Percentiles rank a stretch among this genome's conserved stretches.
Evolutionary conservation across 2,329 filamentous ascomycete species (phyloP).

Genomic region (Fusarium sarcochroum): DNA sequence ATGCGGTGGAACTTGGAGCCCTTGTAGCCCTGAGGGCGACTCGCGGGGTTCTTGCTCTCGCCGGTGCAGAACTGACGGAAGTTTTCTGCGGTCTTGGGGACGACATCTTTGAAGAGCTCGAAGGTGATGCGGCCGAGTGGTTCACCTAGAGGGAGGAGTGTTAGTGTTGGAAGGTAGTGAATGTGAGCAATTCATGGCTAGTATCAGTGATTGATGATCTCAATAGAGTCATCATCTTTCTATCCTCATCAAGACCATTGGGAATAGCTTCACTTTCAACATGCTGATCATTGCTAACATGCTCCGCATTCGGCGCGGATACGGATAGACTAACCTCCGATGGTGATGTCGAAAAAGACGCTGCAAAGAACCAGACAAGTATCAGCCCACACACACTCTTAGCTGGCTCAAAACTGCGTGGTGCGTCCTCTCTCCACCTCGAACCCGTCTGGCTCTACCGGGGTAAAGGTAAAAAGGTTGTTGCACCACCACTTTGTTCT

Average conservation of each 20-base stretch:
- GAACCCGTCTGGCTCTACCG: slow-evolving; percentile 17
- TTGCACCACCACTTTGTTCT: slow-evolving; percentile 30
- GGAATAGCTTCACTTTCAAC: slow-evolving; percentile 39
- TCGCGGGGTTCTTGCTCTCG: slow-evolving; percentile 83
- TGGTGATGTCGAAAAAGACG: slow-evolving; percentile 83
- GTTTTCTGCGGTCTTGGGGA: slow-evolving; percentile 93
- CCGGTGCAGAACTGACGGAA: slow-evolving; percentile 98
- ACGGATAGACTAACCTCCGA: slow-evolving; percentile 71
- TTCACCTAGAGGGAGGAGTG: slow-evolving; percentile 71
- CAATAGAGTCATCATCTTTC: not conserved
- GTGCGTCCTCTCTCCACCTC: slow-evolving; percentile 36
- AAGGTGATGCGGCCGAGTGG: slow-evolving; percentile 89
- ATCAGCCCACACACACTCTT: slow-evolving; percentile 43
- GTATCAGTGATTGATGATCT: not conserved
- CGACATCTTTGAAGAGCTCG: slow-evolving; percentile 88
- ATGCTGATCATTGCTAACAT: not conserved
- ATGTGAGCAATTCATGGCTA: not conserved
- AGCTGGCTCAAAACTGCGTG: slow-evolving; percentile 36
- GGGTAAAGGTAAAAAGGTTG: slow-evolving; percentile 19
- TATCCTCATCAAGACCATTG: slow-evolving; percentile 8
- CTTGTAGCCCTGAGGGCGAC: slow-evolving; percentile 92
- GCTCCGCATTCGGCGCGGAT: slow-evolving; percentile 26
- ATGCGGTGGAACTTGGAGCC: slow-evolving; percentile 94
- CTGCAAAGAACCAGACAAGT: slow-evolving; percentile 50
- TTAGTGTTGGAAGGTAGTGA: slow-evolving; percentile 1